Base-by-base conservation (phyloP, 176 grass and related monocot species). In the Rhynchospora breviuscula region DNA sequence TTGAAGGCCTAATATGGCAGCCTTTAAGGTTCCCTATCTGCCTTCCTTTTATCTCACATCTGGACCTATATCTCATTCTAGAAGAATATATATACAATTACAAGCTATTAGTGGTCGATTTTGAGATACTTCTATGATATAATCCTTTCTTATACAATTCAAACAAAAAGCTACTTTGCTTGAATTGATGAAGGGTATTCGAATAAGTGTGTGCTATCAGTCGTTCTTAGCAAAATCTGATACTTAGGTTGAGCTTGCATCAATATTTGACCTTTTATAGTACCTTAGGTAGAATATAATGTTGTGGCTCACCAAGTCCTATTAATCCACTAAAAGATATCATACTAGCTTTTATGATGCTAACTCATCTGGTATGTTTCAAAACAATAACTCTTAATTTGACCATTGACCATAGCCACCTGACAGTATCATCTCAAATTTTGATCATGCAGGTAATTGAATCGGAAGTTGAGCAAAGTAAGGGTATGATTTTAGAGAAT, bases 381-480 rank as follows among this genome's bases (percentile, higher is more conserved):
- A 69, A 70, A 8, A 70, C 15, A 44, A 13, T 5, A 44, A 10
- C 40, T 46, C 40, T 2, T 8, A 69, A 69, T 70, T 70, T 70
- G 1, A 33, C 40, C 15, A n/a, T 46, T 40, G 12, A 5, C 40
- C 15, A n/a, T 46, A 40, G 29, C 4, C 29, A 67, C 11, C 25
- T 17, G 31, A 17, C 11, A 10, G 40, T 67, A 67, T 52, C 49
- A 52, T 68, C 65, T 68, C 4, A 17, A 46, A 44, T 10, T 71
- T 87, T 81, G 53, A 60, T 69, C 12, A 10, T 63, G 21, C 83
- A 99, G 96, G 93, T 85, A 8, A 92, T 99, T 52, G 89, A 95
- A 23, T 65, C 66, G 25, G 35, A 87, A 26, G 90, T 93, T 64
- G 66, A 73, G 86, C 87, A 83, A 85, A 87, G 88, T 63, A 70